These are phyloP conservation scores for Sporormia fimetaria DNA, from an alignment of 495 filamentous ascomycete genomes.

Conservation along the genomic window DNA sequence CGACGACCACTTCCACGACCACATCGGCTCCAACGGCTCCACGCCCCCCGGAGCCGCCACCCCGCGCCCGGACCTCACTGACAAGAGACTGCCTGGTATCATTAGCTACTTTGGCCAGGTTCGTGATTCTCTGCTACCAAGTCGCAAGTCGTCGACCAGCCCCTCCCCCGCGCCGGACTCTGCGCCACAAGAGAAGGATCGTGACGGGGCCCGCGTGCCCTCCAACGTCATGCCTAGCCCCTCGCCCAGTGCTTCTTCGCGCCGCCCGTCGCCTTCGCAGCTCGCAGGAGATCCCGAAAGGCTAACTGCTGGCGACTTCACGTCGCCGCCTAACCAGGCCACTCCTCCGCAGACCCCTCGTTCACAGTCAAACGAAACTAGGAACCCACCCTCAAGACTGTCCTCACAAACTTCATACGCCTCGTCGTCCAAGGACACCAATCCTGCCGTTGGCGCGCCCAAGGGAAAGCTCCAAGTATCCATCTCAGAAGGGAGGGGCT, in stretches of 20 bases:
- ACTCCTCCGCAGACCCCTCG: constrained; percentile 79
- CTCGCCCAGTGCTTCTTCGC: constrained; percentile 35
- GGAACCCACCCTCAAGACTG: constrained; percentile 14
- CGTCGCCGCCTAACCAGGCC: constrained; percentile 61
- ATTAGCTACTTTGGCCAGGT: constrained; percentile 96
- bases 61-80: constrained; percentile 74
- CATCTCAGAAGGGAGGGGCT: constrained; percentile 69
- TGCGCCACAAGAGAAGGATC: constrained; percentile 6
- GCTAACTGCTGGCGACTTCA: constrained; percentile 70
- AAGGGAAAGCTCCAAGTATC: constrained; percentile 85
- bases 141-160: constrained; percentile 27
- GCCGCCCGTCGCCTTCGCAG: constrained; percentile 38
- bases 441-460: constrained; percentile 58
- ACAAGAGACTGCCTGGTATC: constrained; percentile 84
- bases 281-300: constrained; percentile 59
- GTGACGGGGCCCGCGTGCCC: constrained; percentile 37
- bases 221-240: constrained; percentile 46
- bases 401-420: constrained; percentile 14
- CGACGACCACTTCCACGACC: constrained; percentile 61
- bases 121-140: constrained; percentile 47
- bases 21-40: constrained; percentile 64
- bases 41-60: constrained; percentile 72
- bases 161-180: constrained; percentile 25
- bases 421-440: constrained; percentile 26
- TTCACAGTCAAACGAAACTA: constrained; percentile 59